Percentiles rank a stretch among this genome's conserved stretches.
Evolutionary conservation across 768 basidiomycete species (phyloP).

Genomic region (Termitomyces sp.): DNA sequence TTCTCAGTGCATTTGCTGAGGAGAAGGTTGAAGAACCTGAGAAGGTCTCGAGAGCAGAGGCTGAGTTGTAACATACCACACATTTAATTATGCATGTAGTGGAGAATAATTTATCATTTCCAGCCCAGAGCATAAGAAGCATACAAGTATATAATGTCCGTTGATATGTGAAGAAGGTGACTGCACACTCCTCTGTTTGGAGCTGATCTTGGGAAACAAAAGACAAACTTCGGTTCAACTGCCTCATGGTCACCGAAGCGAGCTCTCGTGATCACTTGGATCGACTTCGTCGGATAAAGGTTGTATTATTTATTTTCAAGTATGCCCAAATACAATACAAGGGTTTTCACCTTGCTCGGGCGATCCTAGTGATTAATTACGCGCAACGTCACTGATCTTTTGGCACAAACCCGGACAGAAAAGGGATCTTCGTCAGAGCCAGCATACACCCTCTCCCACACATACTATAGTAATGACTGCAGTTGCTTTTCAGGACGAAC

Average conservation of each 20-base stretch:
- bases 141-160: too few relatives aligned
- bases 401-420: not conserved
- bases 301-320: slow-evolving; percentile 3
- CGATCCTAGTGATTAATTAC: not conserved
- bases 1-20: slow-evolving; percentile 59
- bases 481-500: slow-evolving; percentile 9
- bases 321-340: not conserved
- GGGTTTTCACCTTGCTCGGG: not conserved
- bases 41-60: slow-evolving; percentile 28
- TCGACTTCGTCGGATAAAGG: slow-evolving; percentile 3
- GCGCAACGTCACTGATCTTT: not conserved
- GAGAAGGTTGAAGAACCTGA: slow-evolving; percentile 30
- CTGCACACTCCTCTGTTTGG: not conserved
- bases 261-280: slow-evolving; percentile 23
- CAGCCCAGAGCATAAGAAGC: not conserved
- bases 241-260: slow-evolving; percentile 25
- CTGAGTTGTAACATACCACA: slow-evolving; percentile 35
- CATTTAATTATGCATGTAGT: not conserved
- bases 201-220: not conserved
- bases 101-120: not conserved
- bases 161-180: not conserved
- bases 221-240: not conserved
- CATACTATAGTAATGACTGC: slow-evolving; percentile 1
- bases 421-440: not conserved
- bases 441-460: not conserved